Percentiles rank a stretch among this genome's conserved stretches.
Evolutionary conservation across 148 eudicot species (phyloP).

Genomic region (Euryodendron excelsum): DNA sequence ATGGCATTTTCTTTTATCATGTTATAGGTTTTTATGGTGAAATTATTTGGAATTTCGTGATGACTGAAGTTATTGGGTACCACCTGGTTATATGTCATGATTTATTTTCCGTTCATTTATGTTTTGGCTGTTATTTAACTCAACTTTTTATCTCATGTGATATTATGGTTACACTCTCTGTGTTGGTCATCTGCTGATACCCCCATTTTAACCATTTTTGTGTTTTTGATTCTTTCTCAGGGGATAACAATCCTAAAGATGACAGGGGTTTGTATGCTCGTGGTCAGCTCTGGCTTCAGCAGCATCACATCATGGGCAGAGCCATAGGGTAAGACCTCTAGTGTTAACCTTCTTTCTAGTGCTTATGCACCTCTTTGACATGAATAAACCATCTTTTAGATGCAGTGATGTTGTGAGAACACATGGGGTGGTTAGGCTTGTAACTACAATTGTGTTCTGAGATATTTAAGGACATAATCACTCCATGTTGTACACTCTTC

Average conservation of each 20-base stretch:
- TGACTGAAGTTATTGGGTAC: neutral
- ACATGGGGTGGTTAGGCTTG: neutral
- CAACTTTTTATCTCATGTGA: neutral
- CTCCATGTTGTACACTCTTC: neutral
- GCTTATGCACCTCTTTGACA: neutral
- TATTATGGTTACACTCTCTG: neutral
- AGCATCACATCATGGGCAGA: conserved; percentile 85
- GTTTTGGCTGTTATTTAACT: neutral
- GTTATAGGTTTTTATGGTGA: neutral
- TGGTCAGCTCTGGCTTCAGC: conserved; percentile 77
- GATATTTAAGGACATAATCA: neutral
- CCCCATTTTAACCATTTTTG: neutral
- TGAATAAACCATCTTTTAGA: neutral
- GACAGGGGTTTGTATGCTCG: conserved; percentile 68
- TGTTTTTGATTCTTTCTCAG: conserved; percentile 28
- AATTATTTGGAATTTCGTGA: neutral
- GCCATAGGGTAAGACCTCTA: conserved; percentile 64
- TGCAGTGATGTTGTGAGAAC: neutral
- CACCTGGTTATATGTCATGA: neutral
- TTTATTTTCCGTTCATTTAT: conserved; percentile 1
- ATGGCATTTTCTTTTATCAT: neutral
- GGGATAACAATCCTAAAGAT: conserved; percentile 68
- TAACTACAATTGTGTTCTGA: neutral
- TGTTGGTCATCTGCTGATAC: neutral
- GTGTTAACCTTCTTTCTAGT: neutral